Evolutionary conservation across 192 early-diverging fungal species (phyloP).

Genomic region (Pilobolus umbonatus): DNA sequence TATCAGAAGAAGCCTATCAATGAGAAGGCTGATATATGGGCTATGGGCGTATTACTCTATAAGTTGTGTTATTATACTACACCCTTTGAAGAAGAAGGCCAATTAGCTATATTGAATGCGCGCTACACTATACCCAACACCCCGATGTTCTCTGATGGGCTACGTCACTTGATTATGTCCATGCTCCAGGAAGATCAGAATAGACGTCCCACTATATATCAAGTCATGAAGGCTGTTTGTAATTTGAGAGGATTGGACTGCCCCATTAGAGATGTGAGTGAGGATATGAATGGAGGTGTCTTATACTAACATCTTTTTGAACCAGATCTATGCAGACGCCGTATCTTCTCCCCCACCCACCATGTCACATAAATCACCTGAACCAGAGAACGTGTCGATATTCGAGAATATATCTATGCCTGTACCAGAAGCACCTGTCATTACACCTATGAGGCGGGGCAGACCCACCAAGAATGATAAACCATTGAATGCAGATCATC

Average conservation of each 20-base stretch:
- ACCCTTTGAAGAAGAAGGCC: conserved; percentile 89
- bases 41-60: conserved; percentile 90
- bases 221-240: conserved; percentile 65
- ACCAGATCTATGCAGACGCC: too few relatives aligned
- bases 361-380: conserved; percentile 13
- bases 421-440: conserved; percentile 40
- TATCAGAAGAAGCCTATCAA: conserved; percentile 77
- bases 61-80: conserved; percentile 95
- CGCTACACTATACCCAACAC: conserved; percentile 72
- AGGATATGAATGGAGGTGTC: too few relatives aligned
- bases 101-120: conserved; percentile 84
- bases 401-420: conserved; percentile 31
- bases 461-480: conserved; percentile 57
- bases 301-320: too few relatives aligned
- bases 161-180: conserved; percentile 58
- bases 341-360: conserved; percentile 17
- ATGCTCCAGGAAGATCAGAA: conserved; percentile 74
- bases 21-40: conserved; percentile 73
- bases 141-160: conserved; percentile 60
- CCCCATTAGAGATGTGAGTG: conserved; percentile 58
- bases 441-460: conserved; percentile 88
- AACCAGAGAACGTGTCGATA: conserved; percentile 29
- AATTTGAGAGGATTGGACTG: conserved; percentile 55
- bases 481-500: conserved; percentile 1
- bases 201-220: conserved; percentile 77